Base-by-base conservation (phyloP, 805 yeast genomes). In the Ogataea henricii region DNA sequence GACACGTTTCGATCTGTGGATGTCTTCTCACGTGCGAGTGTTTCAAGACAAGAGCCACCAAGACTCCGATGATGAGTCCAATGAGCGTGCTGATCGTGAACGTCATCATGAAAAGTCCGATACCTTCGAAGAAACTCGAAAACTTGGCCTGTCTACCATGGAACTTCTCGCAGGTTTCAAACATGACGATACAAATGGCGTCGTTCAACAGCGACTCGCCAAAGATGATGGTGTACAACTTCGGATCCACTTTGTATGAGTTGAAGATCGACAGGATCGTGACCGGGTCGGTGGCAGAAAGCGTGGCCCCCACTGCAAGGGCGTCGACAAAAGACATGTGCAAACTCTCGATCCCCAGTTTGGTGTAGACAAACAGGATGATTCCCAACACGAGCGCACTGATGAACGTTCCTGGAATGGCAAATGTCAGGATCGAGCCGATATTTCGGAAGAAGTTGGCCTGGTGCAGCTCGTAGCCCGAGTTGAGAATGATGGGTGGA, bases 121-220 rank as follows among this genome's bases (percentile, higher is more conserved):
- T 78, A 78, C 99, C 99, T 71, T 89, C 92, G 66, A 95, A 88
- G 40, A 91, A 67, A n/a, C 88, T 83, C 12, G 87, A 76, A 53
- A 89, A 74, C 42, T 81, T 79, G 0, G 92, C 87, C 20, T 80
- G 78, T 56, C 87, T 85, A 38, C 96, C 98, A 60, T 91, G 95
- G 67, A 94, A 89, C 69, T 90, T 89, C 67, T 90, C 97, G 63
- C 97, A 91, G 0, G 99, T 94, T 71, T 94, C 99, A 71, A 94
- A 94, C 96, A 94, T 92, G 58, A 94, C 99, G 65, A 94, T 94
- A 55, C 97, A 90, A 51, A 94, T 95, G 30, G 99, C 99, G 72
- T 94, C 99, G 65, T 94, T 94, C 53, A 94, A 73, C 49, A 94
- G 73, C 3, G 97, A 88, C 69, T 94, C 99, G 42, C 99, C 99